A percentile compares a stretch with the other conserved stretches of the same genome.
phyloP scores from a whole-genome alignment of 2,329 filamentous ascomycete species.

The Fusarium sp. region DNA sequence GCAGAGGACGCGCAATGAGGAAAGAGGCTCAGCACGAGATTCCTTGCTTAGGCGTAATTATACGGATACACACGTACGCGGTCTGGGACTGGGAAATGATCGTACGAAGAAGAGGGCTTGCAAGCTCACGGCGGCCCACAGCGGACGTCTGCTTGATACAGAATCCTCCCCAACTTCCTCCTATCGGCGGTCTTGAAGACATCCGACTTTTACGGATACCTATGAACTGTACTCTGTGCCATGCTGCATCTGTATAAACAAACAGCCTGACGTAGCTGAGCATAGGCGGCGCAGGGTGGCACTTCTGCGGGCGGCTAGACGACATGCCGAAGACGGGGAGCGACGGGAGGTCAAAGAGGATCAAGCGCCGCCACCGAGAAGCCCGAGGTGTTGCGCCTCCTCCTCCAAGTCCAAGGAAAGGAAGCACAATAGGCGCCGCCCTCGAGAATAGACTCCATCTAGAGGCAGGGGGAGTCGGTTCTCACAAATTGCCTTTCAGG shows the following conservation, averaged over 20 bases:
- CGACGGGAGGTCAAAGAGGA: constrained; percentile 1
- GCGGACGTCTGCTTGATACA: background rate
- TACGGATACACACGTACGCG: background rate
- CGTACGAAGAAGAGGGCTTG: background rate
- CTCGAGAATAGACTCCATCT: background rate
- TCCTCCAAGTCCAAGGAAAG: background rate
- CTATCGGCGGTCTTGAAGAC: background rate
- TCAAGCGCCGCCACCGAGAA: constrained; percentile 6
- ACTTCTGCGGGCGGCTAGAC: background rate
- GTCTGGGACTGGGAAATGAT: background rate
- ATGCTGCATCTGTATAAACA: background rate
- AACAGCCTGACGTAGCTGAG: background rate
- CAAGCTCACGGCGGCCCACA: background rate
- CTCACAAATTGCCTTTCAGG: constrained; percentile 2
- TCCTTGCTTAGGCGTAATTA: background rate
- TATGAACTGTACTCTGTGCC: background rate
- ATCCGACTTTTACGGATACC: constrained; percentile 1
- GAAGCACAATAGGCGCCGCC: background rate
- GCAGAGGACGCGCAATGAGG: constrained; percentile 3
- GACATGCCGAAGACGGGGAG: background rate
- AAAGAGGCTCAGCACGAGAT: constrained; percentile 3
- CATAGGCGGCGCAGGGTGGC: constrained; percentile 1
- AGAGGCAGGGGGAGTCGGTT: background rate
- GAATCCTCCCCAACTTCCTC: background rate
- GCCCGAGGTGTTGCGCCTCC: constrained; percentile 14